phyloP scores from a whole-genome alignment of 2,329 filamentous ascomycete species.

The Monilinia aucupariae region DNA sequence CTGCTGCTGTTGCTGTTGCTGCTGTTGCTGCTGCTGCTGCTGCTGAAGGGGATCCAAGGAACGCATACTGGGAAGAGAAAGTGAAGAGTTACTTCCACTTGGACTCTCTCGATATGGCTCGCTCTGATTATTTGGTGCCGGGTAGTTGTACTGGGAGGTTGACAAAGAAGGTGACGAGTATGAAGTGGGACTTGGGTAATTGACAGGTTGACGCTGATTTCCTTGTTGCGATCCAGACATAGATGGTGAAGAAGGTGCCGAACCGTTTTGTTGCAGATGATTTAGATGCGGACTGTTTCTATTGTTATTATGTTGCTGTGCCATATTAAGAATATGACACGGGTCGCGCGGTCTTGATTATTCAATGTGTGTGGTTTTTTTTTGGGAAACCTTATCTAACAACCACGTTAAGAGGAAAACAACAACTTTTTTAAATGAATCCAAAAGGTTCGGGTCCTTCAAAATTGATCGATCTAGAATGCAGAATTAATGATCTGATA shows the following conservation, averaged over 20 bases:
- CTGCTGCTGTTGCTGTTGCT: constrained; percentile 30
- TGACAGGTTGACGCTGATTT: constrained; percentile 29
- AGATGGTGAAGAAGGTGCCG: constrained; percentile 33
- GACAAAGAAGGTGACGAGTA: constrained; percentile 44
- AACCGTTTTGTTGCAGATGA: constrained; percentile 31
- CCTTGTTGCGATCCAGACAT: constrained; percentile 32
- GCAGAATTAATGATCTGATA: constrained; percentile 7
- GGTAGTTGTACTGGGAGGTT: constrained; percentile 45
- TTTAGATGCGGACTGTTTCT: constrained; percentile 31
- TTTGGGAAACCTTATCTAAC: constrained; percentile 13
- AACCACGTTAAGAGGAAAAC: background rate
- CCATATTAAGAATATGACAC: constrained; percentile 22
- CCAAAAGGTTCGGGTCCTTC: background rate
- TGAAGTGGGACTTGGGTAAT: constrained; percentile 43
- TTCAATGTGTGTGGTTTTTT: constrained; percentile 14
- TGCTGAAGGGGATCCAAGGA: constrained; percentile 41
- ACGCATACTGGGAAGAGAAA: constrained; percentile 48
- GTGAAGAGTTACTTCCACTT: constrained; percentile 41
- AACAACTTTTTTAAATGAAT: constrained; percentile 1
- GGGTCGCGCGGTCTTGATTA: constrained; percentile 17
- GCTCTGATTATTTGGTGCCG: constrained; percentile 36
- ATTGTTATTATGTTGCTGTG: constrained; percentile 24
- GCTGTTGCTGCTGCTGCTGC: constrained; percentile 25
- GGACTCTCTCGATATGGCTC: constrained; percentile 43
- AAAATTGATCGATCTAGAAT: background rate